A percentile compares a stretch with the other conserved stretches of the same genome.
These are phyloP conservation scores for Phytophthora palmivora DNA, from an alignment of 352 stramenopile genomes.

Conservation along the genomic window DNA sequence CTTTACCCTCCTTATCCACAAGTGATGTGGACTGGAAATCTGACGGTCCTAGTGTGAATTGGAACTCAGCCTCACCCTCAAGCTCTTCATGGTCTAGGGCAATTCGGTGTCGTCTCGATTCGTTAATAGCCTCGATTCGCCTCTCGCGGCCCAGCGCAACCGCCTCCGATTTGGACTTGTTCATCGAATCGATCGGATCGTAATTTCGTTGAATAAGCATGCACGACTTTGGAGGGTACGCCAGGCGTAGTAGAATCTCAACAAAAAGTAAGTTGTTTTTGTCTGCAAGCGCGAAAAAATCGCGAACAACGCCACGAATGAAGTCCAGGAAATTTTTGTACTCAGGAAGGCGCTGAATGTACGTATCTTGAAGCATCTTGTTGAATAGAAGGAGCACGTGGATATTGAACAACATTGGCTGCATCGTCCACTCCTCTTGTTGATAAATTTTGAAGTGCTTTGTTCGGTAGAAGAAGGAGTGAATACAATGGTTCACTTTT, in stretches of 20 bases:
- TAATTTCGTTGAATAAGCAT: slow-evolving; percentile 82
- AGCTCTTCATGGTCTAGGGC: slow-evolving; percentile 79
- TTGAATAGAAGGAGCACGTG: slow-evolving; percentile 84
- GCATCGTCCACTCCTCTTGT: slow-evolving; percentile 82
- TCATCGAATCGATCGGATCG: slow-evolving; percentile 68
- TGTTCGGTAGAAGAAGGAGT: slow-evolving; percentile 88
- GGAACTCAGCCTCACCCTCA: slow-evolving; percentile 83
- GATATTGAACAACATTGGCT: slow-evolving; percentile 90
- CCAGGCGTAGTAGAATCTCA: slow-evolving; percentile 73
- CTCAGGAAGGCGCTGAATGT: slow-evolving; percentile 63
- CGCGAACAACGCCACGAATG: slow-evolving; percentile 73
- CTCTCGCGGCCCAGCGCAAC: slow-evolving; percentile 69
- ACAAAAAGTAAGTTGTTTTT: slow-evolving; percentile 87
- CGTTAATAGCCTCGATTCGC: slow-evolving; percentile 63
- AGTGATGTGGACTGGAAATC: slow-evolving; percentile 72
- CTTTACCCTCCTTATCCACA: slow-evolving; percentile 45
- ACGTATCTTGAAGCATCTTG: slow-evolving; percentile 82
- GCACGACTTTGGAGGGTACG: slow-evolving; percentile 73
- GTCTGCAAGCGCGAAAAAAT: slow-evolving; percentile 82
- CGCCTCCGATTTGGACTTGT: slow-evolving; percentile 65
- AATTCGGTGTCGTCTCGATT: slow-evolving; percentile 72
- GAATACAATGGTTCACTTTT: slow-evolving; percentile 91
- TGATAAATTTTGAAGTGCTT: slow-evolving; percentile 83
- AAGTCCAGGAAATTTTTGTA: slow-evolving; percentile 83
- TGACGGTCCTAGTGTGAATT: slow-evolving; percentile 66